These are phyloP conservation scores for Papiliotrema flavescens DNA, from an alignment of 1,284 basidiomycete species.

Conservation along the genomic window DNA sequence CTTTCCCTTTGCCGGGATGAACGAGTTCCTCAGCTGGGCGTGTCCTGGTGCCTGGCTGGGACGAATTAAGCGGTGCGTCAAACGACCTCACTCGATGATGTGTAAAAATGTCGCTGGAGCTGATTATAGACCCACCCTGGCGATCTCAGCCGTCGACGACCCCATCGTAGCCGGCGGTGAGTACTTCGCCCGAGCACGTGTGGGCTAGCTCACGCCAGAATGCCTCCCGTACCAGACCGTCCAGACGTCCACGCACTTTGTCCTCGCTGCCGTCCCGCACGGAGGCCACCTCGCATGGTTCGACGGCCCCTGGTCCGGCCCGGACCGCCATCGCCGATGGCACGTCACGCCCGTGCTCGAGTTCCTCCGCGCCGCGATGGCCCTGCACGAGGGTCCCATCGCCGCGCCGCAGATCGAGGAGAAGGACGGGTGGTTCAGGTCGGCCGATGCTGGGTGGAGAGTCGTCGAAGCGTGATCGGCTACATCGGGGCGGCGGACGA, in stretches of 20 bases:
- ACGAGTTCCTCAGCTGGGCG: conserved; percentile 54
- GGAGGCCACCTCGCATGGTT: conserved; percentile 99
- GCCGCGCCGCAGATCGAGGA: neutral
- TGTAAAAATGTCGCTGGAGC: conserved; percentile 6
- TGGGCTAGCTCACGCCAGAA: conserved; percentile 2
- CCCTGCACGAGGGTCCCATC: neutral
- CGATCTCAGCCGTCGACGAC: conserved; percentile 86
- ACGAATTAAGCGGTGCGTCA: conserved; percentile 41
- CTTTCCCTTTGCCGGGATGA: conserved; percentile 23
- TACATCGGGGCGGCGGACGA: too few species aligned
- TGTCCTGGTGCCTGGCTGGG: conserved; percentile 36
- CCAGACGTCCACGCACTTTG: conserved; percentile 61
- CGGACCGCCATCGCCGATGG: conserved; percentile 21
- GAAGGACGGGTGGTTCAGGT: conserved; percentile 17
- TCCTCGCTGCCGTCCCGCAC: conserved; percentile 68
- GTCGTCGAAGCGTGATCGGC: conserved; percentile 1
- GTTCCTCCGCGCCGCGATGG: conserved; percentile 15
- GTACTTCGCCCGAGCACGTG: neutral
- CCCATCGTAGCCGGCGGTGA: conserved; percentile 64
- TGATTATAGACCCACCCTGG: conserved; percentile 55
- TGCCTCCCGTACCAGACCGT: conserved; percentile 55
- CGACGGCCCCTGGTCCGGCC: conserved; percentile 50
- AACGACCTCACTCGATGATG: too few species aligned
- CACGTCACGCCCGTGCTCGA: conserved; percentile 19
- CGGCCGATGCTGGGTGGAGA: conserved; percentile 14